Evolutionary conservation across 2,329 filamentous ascomycete genomes (phyloP), one percentile per base, ranked within the genome.

Genomic region (Hypomyces perniciosus): DNA sequence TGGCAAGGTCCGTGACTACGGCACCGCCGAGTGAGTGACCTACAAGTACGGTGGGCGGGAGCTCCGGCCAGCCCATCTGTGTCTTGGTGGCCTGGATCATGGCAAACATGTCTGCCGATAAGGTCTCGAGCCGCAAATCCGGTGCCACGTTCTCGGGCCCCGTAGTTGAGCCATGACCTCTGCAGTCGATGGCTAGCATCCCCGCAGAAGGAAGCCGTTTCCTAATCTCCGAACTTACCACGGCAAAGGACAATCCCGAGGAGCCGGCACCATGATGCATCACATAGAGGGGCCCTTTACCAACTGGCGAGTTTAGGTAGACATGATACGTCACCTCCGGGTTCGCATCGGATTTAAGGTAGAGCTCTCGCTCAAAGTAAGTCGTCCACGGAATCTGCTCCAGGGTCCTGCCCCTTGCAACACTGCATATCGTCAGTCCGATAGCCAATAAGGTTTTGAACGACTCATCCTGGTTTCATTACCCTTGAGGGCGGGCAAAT

Each of bases 201-300:
- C 93, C 95, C 3, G 91, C 88, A 6, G 81, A 76, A 1, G 93
- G 89, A 39, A 96, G 74, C 6, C 81, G 76, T 65, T 86, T 88
- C 48, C 85, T 80, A 54, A 97, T 83, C 65, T 95, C 87, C 41
- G 81, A 77, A 2, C 85, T 83, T 54, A 95, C 83, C 4, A 89
- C 77, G 5, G 91, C 91, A 69, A 97, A 99, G 2, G 90, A 95
- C 52, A 97, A 79, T 6, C 88, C 95, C 0, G 91, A 96, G 4
- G 91, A 95, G 12, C 93, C 93, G 38, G 89, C 93, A 37, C 93
- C 93, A 70, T 99, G 93, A 65, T 99, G 93, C 70, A 88, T 89
- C 53, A 97, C 86, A 68, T 99, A 91, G 5, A 99, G 75, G 0
- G 92, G 90, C 0, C 86, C 88, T 54, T 79, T 78, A 35, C 78